Base-by-base conservation (phyloP, 305 asterid genomes). In the Striga hermonthica region DNA sequence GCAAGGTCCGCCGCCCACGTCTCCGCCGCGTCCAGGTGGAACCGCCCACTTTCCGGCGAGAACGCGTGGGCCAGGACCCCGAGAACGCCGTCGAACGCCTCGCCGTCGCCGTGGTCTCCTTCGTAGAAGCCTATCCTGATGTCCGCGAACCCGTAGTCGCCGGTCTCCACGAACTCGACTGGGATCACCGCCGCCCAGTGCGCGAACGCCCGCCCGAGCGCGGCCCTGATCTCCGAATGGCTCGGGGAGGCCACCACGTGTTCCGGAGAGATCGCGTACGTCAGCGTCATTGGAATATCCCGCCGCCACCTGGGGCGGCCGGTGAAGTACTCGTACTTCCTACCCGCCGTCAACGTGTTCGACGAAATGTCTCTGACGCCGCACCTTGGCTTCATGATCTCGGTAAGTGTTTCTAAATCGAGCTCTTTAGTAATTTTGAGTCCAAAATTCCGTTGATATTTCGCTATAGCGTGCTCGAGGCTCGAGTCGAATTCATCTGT, bases 121-220 rank as follows among this genome's bases (percentile, higher is more conserved):
- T 3, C 10, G 9, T 41, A 41, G 10, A 8, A 41, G 9, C 47
- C 7, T 8, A 91, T 87, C 71, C 62, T 85, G 5, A 91, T 78
- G 53, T 91, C 84, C 9, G 96, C 96, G 0, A 9, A 0, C 2
- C 45, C 4, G 60, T 86, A 84, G 6, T 75, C 76, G 9, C 62
- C 69, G 4, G 76, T 14, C 79, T 89, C 97, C 70, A 80, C 76
- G 81, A 92, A 92, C 60, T 83, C 84, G 68, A 89, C 95, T 22
- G 98, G 98, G 22, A 92, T 87, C 81, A 79, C 96, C 8, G 80
- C 83, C 14, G 91, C 78, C 98, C 97, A 92, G 81, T 95, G 78
- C 9, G 77, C 64, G 57, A 91, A 91, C 4, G 97, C 83, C 0
- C 86, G 69, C 11, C 41, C 28, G 41, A 92, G 84, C 3, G 70